A percentile compares a stretch with the other conserved stretches of the same genome.
Conservation (phyloP, 164 flowering plant species). For the Pachysandra terminalis region DNA sequence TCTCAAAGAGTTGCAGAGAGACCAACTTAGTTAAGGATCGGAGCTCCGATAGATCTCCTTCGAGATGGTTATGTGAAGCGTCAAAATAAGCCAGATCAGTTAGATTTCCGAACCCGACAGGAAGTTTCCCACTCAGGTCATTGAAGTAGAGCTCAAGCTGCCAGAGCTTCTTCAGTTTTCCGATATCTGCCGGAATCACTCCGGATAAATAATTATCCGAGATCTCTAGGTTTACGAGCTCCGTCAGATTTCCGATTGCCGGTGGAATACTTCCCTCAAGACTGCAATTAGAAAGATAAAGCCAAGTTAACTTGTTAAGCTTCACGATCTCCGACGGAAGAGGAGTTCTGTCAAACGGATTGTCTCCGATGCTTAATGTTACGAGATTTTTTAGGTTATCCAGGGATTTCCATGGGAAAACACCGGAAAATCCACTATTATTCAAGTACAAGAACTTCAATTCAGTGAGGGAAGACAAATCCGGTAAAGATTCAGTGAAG, state of each 20-base stretch:
- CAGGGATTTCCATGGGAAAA: conserved; percentile 59
- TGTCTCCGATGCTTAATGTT: conserved; percentile 61
- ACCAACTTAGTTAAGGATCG: conserved; percentile 30
- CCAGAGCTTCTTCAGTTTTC: conserved; percentile 56
- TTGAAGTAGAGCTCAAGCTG: conserved; percentile 74
- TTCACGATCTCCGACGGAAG: conserved; percentile 51
- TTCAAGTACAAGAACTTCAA: conserved; percentile 42
- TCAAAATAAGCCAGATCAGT: conserved; percentile 42
- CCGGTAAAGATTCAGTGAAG: conserved; percentile 50
- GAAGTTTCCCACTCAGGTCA: conserved; percentile 51
- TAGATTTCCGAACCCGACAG: conserved; percentile 58
- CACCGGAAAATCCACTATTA: conserved; percentile 49
- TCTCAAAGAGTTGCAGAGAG: conserved; percentile 47
- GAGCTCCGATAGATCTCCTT: conserved; percentile 51
- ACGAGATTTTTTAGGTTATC: conserved; percentile 32
- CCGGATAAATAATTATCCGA: conserved; percentile 52
- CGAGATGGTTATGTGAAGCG: conserved; percentile 42
- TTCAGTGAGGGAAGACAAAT: conserved; percentile 33
- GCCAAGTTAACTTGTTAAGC: conserved; percentile 46
- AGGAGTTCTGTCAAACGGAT: conserved; percentile 35
- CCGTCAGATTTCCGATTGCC: conserved; percentile 52
- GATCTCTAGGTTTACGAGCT: conserved; percentile 56
- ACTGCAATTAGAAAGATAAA: conserved; percentile 62
- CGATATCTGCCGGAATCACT: conserved; percentile 52
- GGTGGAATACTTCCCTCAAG: conserved; percentile 58